Evolutionary conservation across 768 basidiomycete species (phyloP).

Genomic region (Lactarius indigo): DNA sequence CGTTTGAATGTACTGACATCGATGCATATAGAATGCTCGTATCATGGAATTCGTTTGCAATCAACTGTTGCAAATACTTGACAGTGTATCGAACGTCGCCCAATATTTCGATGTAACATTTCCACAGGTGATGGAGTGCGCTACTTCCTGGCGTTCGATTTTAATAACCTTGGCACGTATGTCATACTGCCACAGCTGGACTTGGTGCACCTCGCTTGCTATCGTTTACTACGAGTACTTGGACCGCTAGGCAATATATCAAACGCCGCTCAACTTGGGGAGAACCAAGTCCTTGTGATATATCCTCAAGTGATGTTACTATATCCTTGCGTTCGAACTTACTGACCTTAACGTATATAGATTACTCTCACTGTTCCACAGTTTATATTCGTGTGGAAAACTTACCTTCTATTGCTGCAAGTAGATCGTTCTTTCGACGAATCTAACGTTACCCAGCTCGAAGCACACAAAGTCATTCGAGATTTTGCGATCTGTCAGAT

Average conservation of each 20-base stretch:
- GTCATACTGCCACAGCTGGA: not conserved
- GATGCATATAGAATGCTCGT: not conserved
- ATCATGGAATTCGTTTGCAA: not conserved
- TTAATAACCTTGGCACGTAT: not conserved
- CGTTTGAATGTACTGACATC: not conserved
- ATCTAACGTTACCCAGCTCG: not conserved
- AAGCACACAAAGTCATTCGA: not conserved
- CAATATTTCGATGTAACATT: not conserved
- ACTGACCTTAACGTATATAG: not conserved
- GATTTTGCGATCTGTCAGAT: not conserved
- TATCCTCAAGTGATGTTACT: not conserved
- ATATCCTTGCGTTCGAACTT: not conserved
- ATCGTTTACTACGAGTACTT: not conserved
- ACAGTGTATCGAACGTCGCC: not conserved
- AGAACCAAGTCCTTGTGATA: not conserved
- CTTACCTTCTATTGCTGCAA: not conserved
- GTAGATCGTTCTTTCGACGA: not conserved
- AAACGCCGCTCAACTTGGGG: not conserved
- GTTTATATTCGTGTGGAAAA: not conserved
- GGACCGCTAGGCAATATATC: not conserved
- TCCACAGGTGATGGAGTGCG: not conserved
- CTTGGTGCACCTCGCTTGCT: not conserved
- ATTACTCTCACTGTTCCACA: not conserved
- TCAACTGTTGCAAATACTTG: not conserved
- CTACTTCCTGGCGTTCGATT: not conserved